phyloP scores from a whole-genome alignment of 345 rosid species.

The Eucalyptus cloeziana region DNA sequence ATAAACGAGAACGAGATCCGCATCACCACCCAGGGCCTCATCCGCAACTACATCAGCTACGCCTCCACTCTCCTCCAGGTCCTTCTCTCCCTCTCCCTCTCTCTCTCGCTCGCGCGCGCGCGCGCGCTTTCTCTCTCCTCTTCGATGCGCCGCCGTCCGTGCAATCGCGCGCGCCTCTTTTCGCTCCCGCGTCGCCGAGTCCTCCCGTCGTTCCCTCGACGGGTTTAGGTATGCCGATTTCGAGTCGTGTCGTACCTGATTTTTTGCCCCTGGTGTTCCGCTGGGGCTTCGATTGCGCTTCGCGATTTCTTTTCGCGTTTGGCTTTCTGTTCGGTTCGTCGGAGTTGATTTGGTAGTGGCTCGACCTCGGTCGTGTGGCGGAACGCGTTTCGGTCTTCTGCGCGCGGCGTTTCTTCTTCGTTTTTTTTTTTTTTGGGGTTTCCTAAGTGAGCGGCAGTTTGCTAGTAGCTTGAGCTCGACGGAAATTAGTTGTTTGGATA shows the following conservation, averaged over 20 bases:
- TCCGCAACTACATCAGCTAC: constrained; percentile 82
- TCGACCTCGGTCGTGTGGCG: background rate
- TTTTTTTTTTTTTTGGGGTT: background rate
- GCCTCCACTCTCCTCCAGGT: constrained; percentile 82
- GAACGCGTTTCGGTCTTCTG: background rate
- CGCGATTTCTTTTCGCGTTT: background rate
- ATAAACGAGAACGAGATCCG: constrained; percentile 96
- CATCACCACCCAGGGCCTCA: constrained; percentile 74
- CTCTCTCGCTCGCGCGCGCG: background rate
- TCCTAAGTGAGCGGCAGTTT: background rate
- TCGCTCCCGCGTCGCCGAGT: background rate
- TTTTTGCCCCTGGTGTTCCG: background rate
- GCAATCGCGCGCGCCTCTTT: background rate
- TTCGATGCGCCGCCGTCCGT: background rate
- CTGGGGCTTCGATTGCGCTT: background rate
- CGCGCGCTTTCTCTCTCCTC: background rate
- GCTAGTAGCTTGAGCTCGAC: background rate
- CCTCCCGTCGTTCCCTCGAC: background rate
- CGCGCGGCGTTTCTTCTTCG: background rate
- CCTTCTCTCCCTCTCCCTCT: background rate
- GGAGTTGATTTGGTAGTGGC: background rate
- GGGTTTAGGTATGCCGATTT: background rate
- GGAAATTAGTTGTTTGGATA: background rate
- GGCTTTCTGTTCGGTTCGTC: background rate
- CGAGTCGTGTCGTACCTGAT: background rate